A percentile compares a stretch with the other conserved stretches of the same genome.
phyloP scores from a whole-genome alignment of 1,284 basidiomycete species.

The Puccinia coronata region DNA sequence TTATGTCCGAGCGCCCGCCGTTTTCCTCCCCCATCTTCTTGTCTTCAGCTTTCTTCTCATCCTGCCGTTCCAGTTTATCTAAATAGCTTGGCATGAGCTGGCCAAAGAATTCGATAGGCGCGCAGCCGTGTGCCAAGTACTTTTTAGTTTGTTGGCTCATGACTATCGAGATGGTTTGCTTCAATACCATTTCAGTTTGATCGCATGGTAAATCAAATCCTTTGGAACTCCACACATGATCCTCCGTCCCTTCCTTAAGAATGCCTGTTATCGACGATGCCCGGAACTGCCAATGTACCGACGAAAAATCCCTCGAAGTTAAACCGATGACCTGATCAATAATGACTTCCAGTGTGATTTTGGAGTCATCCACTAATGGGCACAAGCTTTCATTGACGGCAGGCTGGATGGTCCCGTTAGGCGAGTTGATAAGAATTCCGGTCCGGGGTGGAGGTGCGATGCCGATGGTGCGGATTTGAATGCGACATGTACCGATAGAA shows the following conservation, averaged over 20 bases:
- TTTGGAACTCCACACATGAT: constrained; percentile 71
- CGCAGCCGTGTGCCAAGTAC: constrained; percentile 74
- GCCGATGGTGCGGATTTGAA: constrained; percentile 68
- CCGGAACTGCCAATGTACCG: constrained; percentile 79
- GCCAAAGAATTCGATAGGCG: constrained; percentile 84
- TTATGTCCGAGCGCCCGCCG: constrained; percentile 63
- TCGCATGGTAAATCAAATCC: constrained; percentile 72
- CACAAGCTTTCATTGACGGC: constrained; percentile 65
- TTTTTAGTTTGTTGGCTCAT: constrained; percentile 71
- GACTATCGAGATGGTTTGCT: constrained; percentile 75
- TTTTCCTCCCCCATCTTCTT: constrained; percentile 71
- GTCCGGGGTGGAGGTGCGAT: constrained; percentile 56
- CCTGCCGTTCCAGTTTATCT: constrained; percentile 84
- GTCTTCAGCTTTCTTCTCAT: constrained; percentile 74
- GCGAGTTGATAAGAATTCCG: constrained; percentile 61
- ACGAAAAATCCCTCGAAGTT: constrained; percentile 74
- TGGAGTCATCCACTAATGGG: constrained; percentile 36
- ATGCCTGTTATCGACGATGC: constrained; percentile 77
- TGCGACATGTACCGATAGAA: constrained; percentile 84
- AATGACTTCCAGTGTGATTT: constrained; percentile 61
- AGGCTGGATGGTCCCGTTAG: constrained; percentile 69
- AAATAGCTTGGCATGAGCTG: constrained; percentile 76
- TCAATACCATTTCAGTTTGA: constrained; percentile 75
- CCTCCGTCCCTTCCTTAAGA: constrained; percentile 68
- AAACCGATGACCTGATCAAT: constrained; percentile 79